Conservation (phyloP, 176 grass and related monocot species). For the Aechmea fasciata region DNA sequence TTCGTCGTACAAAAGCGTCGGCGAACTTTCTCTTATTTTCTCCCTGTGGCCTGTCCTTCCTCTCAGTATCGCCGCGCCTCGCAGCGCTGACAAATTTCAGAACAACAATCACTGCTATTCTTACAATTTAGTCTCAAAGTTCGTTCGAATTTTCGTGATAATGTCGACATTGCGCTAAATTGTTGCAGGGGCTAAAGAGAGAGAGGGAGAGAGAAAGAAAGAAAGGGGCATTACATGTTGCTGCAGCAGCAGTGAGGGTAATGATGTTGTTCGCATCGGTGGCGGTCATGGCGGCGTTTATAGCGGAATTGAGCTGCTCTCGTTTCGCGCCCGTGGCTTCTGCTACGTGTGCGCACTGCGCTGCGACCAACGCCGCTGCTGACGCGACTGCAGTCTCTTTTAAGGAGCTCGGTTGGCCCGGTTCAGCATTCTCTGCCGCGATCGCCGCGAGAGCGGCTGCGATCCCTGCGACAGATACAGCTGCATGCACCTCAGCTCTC, state of each 20-base stretch:
- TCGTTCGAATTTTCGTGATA: no score
- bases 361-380: constrained; percentile 71
- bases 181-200: no score
- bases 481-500: constrained; percentile 78
- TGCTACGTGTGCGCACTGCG: constrained; percentile 76
- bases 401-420: constrained; percentile 20
- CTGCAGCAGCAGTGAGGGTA: constrained; percentile 88
- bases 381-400: constrained; percentile 65
- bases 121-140: no score
- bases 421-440: constrained; percentile 49
- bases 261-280: constrained; percentile 81
- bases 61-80: constrained; percentile 60
- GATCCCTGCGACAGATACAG: constrained; percentile 75
- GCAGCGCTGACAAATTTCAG: constrained; percentile 46
- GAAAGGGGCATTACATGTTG: constrained; percentile 46
- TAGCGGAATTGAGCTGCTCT: constrained; percentile 54
- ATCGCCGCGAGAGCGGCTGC: constrained; percentile 80
- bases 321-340: constrained; percentile 72
- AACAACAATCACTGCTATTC: not conserved
- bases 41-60: constrained; percentile 41
- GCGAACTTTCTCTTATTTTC: constrained; percentile 30
- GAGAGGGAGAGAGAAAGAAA: not conserved
- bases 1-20: constrained; percentile 38
- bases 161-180: no score
- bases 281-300: constrained; percentile 50